Evolutionary conservation across 1,284 basidiomycete species (phyloP), one percentile per base, ranked within the genome.

Genomic region (Ustanciosporium gigantosporum): DNA sequence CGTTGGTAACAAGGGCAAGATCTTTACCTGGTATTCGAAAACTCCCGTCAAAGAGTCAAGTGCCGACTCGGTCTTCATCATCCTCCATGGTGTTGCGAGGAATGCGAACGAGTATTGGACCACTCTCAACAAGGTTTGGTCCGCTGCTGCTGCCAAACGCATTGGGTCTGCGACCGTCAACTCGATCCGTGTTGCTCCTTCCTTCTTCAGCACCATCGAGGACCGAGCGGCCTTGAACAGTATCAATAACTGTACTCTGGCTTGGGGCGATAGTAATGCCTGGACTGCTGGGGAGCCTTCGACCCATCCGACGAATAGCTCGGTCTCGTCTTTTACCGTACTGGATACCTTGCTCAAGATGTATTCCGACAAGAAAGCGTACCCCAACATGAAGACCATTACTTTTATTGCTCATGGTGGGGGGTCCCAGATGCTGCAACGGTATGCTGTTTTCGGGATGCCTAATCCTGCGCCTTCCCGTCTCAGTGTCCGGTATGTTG

Each of bases 371-470:
- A 25, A 16, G 2, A 20, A 6, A 1, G 42, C 24, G 6, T 74
- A 62, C 38, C 72, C 72, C 2, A 50, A 59, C 14, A 58, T 74
- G 56, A 64, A 68, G 25, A 42, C 35, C n/a, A 57, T 74, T 37
- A 70, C 67, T 8, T 51, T 74, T n/a, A 50, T 67, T 7, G 72
- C 59, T 5, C 71, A 74, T 41, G 72, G 72, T 11, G 72, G 68
- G 3, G 72, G 72, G 2, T 68, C 46, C 4, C 68, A 73, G 52
- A 46, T 71, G 36, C 31, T 71, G 21, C 60, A 60, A 32, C 41
- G 72, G 11, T 68, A 72, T 16, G 71, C 66, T 0, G 62, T 66
- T n/a, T 8, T 70, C 17, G 58, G 66, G 13, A 36, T 23, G 13
- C 3, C 46, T 11, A 58, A 64, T 15, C 47, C 64, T 0, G 39